Evolutionary conservation across 176 grass and related monocot species (phyloP).

Genomic region (Echinochloa phyllopogon): DNA sequence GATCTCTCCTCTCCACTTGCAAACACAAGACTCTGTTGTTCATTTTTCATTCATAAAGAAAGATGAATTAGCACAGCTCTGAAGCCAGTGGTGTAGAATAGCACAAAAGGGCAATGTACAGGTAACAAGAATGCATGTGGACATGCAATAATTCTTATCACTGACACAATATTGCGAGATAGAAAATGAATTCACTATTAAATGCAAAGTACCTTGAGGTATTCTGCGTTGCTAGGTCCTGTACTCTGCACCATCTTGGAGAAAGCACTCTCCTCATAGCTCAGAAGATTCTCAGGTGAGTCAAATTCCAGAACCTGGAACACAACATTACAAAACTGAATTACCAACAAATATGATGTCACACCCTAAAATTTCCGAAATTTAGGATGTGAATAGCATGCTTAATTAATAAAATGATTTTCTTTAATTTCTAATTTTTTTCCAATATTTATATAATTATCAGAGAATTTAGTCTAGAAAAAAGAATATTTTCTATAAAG

Average conservation of each 20-base stretch:
- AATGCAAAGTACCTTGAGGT: constrained; percentile 71
- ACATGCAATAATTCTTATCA: background rate
- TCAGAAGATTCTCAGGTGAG: constrained; percentile 83
- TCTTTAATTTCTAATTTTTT: too few species aligned
- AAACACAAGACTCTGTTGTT: constrained; percentile 71
- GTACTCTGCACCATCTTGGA: constrained; percentile 98
- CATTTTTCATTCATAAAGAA: constrained; percentile 45
- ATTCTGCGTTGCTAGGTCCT: constrained; percentile 91
- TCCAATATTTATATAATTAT: too few species aligned
- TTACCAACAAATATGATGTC: constrained; percentile 23
- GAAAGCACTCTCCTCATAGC: constrained; percentile 89
- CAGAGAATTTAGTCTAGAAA: too few species aligned
- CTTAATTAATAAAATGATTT: too few species aligned
- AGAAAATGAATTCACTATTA: background rate
- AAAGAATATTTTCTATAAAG: too few species aligned
- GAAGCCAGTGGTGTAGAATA: background rate
- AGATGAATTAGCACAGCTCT: constrained; percentile 35
- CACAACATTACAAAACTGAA: constrained; percentile 16
- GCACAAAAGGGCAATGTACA: background rate
- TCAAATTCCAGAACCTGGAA: constrained; percentile 94
- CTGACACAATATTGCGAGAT: background rate
- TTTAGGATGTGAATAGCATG: too few species aligned
- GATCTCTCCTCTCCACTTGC: constrained; percentile 67
- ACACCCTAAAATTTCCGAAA: too few species aligned
- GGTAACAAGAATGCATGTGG: constrained; percentile 25